Evolutionary conservation across 805 yeast species (phyloP), one percentile per base, ranked within the genome.

Genomic region (Metschnikowia proteae): DNA sequence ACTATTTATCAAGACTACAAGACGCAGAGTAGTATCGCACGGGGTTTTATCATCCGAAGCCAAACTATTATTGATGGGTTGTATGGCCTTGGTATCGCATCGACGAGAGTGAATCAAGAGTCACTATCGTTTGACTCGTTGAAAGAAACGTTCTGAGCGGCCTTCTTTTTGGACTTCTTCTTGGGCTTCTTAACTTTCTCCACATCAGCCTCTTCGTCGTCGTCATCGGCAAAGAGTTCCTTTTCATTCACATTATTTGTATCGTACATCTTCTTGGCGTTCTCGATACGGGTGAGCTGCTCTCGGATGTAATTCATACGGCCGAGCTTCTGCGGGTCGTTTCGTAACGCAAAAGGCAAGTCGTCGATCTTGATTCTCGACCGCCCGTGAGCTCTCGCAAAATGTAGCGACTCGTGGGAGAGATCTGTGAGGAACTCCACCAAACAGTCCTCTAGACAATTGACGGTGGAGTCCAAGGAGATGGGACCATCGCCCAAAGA

Each of bases 401-500:
- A 71, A 33, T 53, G 56, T 31, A 64, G 59, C 6, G 67, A 54
- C 35, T 68, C 67, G 29, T 63, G 66, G 25, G 68, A 67, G 10
- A 70, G 51, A 46, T 71, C 74, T 8, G 64, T 56, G 23, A 73
- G 57, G 45, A 61, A 73, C 48, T 71, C 75, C 39, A 61, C 63
- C 11, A 73, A 57, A 13, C 66, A 59, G 42, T 73, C 78, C 48
- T 73, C 78, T 3, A 73, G 58, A 7, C 71, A 62, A 47, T 61
- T 66, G 2, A 71, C 60, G 2, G 76, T 71, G 23, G 68, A 52
- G 35, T 73, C 76, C 4, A 63, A 60, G 10, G 71, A 65, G 7
- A 67, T 67, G 0, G 76, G 73, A 2, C 70, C 67, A 48, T 73
- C 78, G 1, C 78, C 78, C 43, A 73, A 53, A 4, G 76, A 65